Evolutionary conservation across 176 grass and related monocot genomes (phyloP).

Genomic region (Oryza meridionalis): DNA sequence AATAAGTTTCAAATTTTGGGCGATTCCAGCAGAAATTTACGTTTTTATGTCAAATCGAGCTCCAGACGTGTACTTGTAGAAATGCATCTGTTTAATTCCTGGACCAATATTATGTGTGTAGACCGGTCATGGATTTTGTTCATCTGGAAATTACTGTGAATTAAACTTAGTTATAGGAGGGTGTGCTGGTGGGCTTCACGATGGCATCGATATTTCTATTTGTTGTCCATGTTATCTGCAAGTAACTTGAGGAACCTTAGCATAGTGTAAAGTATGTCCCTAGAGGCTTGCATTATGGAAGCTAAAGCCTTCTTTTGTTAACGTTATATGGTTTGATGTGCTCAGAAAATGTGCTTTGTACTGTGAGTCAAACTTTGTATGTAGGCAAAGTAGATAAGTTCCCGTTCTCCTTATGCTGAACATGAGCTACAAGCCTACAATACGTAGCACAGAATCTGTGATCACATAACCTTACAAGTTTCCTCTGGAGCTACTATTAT

Average conservation of each 20-base stretch:
- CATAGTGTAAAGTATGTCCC: background rate
- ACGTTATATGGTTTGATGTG: background rate
- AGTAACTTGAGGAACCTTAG: background rate
- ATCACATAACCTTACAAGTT: background rate
- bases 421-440: background rate
- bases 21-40: background rate
- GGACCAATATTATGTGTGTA: background rate
- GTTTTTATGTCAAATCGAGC: background rate
- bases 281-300: conserved; percentile 1
- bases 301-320: conserved; percentile 11
- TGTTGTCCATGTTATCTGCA: background rate
- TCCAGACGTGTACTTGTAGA: background rate
- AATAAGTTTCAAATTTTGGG: background rate
- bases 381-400: background rate
- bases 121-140: background rate
- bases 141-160: background rate
- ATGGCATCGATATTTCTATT: background rate
- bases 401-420: background rate
- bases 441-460: background rate
- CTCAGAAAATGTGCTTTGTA: conserved; percentile 1
- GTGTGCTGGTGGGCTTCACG: background rate
- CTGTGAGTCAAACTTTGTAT: background rate
- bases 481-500: background rate
- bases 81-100: background rate
- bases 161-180: background rate